phyloP scores from a whole-genome alignment of 2,329 filamentous ascomycete species.

The Pyricularia sp. region DNA sequence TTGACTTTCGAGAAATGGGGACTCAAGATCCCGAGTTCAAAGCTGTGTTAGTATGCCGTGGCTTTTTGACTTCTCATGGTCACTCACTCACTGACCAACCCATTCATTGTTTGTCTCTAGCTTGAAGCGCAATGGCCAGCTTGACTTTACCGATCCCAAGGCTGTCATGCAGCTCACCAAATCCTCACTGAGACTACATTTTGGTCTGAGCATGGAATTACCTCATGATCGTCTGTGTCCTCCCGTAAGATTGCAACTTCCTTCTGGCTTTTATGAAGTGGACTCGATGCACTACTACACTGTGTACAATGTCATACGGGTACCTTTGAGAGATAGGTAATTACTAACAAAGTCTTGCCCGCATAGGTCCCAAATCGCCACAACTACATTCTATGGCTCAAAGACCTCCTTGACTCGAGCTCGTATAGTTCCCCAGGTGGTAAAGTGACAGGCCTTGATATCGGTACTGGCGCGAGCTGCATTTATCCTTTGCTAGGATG shows the following conservation, averaged over 20 bases:
- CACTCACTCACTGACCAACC: neutral
- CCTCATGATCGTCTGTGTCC: constrained; percentile 78
- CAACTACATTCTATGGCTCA: constrained; percentile 87
- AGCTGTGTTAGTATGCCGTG: neutral
- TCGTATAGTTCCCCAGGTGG: constrained; percentile 37
- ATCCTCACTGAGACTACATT: constrained; percentile 66
- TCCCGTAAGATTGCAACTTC: constrained; percentile 43
- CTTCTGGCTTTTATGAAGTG: neutral
- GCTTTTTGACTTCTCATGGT: neutral
- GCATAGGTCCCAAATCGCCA: constrained; percentile 54
- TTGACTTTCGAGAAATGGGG: neutral
- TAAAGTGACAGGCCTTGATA: constrained; percentile 64
- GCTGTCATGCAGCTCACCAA: constrained; percentile 76
- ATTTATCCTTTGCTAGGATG: constrained; percentile 86
- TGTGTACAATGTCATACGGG: too few relatives aligned
- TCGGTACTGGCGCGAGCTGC: constrained; percentile 83
- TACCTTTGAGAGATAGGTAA: neutral
- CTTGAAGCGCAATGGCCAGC: constrained; percentile 32
- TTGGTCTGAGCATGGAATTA: constrained; percentile 60
- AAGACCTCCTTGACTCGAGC: constrained; percentile 65
- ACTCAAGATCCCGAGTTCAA: neutral
- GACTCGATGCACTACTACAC: neutral
- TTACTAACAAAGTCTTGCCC: neutral
- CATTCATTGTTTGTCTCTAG: constrained; percentile 12
- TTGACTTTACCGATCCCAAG: constrained; percentile 73